Conservation (phyloP, 768 basidiomycete genomes). For the Lentinula lateritia region DNA sequence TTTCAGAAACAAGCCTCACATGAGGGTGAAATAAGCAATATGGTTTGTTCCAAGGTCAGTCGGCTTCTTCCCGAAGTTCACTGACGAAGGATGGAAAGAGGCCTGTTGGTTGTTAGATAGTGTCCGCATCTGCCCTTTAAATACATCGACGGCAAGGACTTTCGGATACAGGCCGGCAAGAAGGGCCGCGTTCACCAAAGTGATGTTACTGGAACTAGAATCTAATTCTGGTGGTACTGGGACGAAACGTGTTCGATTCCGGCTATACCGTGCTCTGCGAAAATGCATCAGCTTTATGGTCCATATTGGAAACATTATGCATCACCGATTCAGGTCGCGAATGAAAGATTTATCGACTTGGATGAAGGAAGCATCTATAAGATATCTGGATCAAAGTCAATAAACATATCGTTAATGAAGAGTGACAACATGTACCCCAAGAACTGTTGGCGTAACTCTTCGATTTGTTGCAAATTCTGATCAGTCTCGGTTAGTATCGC, state of each 20-base stretch:
- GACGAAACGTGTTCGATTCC: slow-evolving; percentile 73
- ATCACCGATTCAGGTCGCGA: slow-evolving; percentile 65
- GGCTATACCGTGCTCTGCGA: slow-evolving; percentile 65
- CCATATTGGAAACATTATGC: slow-evolving; percentile 10
- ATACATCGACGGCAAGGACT: slow-evolving; percentile 62
- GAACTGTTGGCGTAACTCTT: slow-evolving; percentile 91
- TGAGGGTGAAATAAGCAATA: slow-evolving; percentile 83
- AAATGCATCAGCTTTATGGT: background rate
- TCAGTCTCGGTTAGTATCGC: background rate
- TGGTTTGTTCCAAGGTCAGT: slow-evolving; percentile 71
- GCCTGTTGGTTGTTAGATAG: slow-evolving; percentile 76
- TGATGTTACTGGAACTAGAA: slow-evolving; percentile 56
- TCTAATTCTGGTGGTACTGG: slow-evolving; percentile 67
- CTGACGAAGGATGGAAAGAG: slow-evolving; percentile 84
- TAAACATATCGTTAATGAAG: slow-evolving; percentile 9
- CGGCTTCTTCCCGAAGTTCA: slow-evolving; percentile 73
- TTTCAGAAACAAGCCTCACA: slow-evolving; percentile 39
- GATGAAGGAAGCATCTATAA: slow-evolving; percentile 87
- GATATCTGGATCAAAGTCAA: slow-evolving; percentile 47
- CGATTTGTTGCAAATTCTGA: slow-evolving; percentile 91
- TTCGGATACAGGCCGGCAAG: slow-evolving; percentile 90
- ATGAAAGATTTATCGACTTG: slow-evolving; percentile 58
- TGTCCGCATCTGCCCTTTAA: slow-evolving; percentile 63
- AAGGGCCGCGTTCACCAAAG: slow-evolving; percentile 75
- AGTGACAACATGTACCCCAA: slow-evolving; percentile 41